Conservation (phyloP, 192 early-diverging fungal genomes). For the Hyaloraphidium curvatum region DNA sequence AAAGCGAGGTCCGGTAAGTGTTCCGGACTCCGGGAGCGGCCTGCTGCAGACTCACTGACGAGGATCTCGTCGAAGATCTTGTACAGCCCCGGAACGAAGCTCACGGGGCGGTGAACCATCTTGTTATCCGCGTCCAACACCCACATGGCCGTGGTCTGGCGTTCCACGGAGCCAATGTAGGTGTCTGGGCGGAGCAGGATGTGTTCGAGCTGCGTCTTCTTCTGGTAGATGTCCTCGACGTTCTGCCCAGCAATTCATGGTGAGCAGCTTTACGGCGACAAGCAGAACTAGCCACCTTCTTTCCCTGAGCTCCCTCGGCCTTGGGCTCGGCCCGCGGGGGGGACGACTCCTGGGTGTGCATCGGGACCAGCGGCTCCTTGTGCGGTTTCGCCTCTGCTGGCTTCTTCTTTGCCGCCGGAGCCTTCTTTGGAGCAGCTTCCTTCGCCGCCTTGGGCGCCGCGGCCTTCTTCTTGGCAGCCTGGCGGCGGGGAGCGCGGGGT, state of each 20-base stretch:
- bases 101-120: neutral
- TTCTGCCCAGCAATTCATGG: neutral
- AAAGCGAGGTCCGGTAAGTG: too few species aligned
- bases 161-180: conserved; percentile 85
- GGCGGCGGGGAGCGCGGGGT: neutral
- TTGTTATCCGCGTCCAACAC: conserved; percentile 53
- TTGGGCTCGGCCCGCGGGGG: neutral
- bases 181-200: conserved; percentile 86
- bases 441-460: neutral
- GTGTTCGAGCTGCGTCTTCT: conserved; percentile 88
- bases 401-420: neutral
- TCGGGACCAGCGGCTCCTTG: neutral
- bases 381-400: neutral
- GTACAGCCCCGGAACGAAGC: conserved; percentile 57
- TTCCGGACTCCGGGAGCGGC: too few species aligned
- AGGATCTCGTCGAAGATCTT: conserved; percentile 99
- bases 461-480: neutral
- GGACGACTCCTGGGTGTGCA: neutral
- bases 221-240: conserved; percentile 71
- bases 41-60: conserved; percentile 43
- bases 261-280: neutral
- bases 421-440: neutral
- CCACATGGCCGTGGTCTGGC: conserved; percentile 66
- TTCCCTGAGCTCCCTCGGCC: neutral
- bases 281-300: neutral